A percentile compares a stretch with the other conserved stretches of the same genome.
phyloP scores from a whole-genome alignment of 768 basidiomycete species.

The Leucosporidium scottii region DNA sequence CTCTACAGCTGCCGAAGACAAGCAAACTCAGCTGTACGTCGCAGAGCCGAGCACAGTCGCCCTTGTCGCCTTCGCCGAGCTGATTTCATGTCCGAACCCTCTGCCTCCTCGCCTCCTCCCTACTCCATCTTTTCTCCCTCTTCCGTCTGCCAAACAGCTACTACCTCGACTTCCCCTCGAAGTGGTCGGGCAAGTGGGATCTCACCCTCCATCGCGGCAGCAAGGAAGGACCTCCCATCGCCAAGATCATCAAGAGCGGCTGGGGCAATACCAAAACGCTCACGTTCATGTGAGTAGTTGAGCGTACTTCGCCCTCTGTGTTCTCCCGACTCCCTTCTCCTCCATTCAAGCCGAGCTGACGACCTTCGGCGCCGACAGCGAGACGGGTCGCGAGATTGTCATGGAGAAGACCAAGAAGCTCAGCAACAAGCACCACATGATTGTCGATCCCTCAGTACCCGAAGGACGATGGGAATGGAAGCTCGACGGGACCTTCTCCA shows the following conservation, averaged over 20 bases:
- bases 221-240: neutral
- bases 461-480: neutral
- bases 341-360: neutral
- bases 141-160: neutral
- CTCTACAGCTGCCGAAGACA: no score
- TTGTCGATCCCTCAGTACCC: no score
- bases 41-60: no score
- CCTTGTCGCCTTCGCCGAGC: no score
- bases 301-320: neutral
- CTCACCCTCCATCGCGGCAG: neutral
- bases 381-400: neutral
- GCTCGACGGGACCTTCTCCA: neutral
- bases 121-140: no score
- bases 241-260: neutral
- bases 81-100: no score
- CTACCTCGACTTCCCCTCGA: constrained; percentile 10
- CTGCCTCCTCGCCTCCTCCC: no score
- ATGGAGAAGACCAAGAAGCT: neutral
- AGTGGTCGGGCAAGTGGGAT: constrained; percentile 1
- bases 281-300: no score
- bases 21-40: no score
- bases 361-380: neutral
- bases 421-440: no score
- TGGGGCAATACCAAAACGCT: no score
- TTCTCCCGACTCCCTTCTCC: neutral